phyloP scores from a whole-genome alignment of 208 protist species.

The Crithidia expoeki region DNA sequence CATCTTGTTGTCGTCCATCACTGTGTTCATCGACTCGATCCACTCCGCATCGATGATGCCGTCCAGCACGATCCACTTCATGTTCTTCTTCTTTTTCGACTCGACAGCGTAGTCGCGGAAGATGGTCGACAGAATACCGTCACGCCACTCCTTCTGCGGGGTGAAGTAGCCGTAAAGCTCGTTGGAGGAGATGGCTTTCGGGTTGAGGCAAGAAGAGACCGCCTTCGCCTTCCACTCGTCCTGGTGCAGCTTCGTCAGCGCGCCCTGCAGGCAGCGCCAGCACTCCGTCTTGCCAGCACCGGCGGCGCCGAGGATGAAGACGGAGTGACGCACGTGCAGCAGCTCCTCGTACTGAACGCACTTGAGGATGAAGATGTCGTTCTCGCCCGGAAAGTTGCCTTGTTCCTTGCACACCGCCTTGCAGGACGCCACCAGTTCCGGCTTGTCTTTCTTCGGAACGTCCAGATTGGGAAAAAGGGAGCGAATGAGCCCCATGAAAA shows the following conservation, averaged over 20 bases:
- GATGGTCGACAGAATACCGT: conserved; percentile 94
- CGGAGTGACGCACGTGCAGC: conserved; percentile 98
- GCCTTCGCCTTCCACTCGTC: conserved; percentile 94
- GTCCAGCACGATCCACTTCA: conserved; percentile 98
- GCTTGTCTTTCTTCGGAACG: conserved; percentile 94
- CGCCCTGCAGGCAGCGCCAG: conserved; percentile 95
- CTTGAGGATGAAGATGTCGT: conserved; percentile 98
- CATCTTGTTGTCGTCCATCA: conserved; percentile 99
- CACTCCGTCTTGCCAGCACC: conserved; percentile 97
- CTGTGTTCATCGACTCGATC: conserved; percentile 99
- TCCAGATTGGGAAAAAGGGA: conserved; percentile 98
- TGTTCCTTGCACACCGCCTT: conserved; percentile 90
- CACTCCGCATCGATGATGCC: conserved; percentile 99
- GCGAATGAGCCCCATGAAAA: conserved; percentile 97
- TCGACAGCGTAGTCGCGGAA: conserved; percentile 96
- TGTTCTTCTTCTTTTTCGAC: conserved; percentile 94
- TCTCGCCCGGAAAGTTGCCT: conserved; percentile 94
- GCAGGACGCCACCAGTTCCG: conserved; percentile 90
- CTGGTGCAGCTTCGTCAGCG: conserved; percentile 90
- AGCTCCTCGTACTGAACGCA: conserved; percentile 98
- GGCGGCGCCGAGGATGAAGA: conserved; percentile 98
- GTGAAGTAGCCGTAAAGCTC: conserved; percentile 99
- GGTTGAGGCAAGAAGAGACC: conserved; percentile 94
- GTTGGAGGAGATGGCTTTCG: conserved; percentile 98
- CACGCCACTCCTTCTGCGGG: conserved; percentile 97